Base-by-base conservation (phyloP, 257 asterid genomes). In the Anisodus tanguticus region DNA sequence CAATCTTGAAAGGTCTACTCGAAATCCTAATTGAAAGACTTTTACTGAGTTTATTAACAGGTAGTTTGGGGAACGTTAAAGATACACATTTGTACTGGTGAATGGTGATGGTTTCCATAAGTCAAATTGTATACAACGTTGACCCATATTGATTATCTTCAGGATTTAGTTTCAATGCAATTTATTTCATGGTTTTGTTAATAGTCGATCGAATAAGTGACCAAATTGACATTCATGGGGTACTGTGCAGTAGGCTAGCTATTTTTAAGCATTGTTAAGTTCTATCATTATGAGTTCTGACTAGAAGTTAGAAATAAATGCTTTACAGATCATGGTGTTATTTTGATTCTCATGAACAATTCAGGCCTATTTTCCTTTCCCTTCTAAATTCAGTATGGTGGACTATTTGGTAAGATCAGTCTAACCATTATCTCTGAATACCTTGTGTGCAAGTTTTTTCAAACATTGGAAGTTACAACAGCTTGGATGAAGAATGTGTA, bases 401-500 rank as follows among this genome's bases (percentile, higher is more conserved):
- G 45, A 19, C 81, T 74, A 35, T 67, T 67, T 74, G 19, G 43
- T 19, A 47, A n/a, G 81, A 74, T 74, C 39, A 9, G n/a, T 49
- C 62, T 22, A 49, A 47, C 62, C 79, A 71, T 39, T n/a, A 43
- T 9, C 16, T n/a, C 39, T 9, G 37, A 43, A 43, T 19, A 45
- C 11, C 19, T 74, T 19, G 9, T 74, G 6, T 11, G 58, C 60
- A 74, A 49, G 45, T 22, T 74, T 74, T 63, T 19, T 3, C 10
- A 11, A 26, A 74, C 4, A 72, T n/a, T 72, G 80, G n/a, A 45
- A 49, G 11, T 11, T 74, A 74, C n/a, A 49, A 74, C 9, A 4
- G 39, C 59, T 10, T 72, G 80, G 39, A 47, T 72, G 80, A 72
- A 72, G 80, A 72, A 72, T 72, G n/a, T 71, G 35, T 72, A 70